phyloP scores from a whole-genome alignment of 345 rosid species.

The Erysimum cheiranthoides region DNA sequence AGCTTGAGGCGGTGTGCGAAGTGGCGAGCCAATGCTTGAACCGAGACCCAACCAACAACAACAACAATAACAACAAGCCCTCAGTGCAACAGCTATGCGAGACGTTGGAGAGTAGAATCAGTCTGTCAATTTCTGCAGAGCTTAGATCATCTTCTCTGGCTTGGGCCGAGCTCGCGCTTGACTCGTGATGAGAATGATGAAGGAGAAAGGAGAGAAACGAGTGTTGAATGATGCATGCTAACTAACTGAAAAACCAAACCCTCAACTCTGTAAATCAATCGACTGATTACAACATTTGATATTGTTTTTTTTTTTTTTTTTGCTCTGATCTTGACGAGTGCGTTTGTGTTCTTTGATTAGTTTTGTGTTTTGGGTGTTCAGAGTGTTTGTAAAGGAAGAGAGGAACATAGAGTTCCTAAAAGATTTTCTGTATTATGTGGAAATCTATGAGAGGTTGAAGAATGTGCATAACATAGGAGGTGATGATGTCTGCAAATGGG shows the following conservation, averaged over 20 bases:
- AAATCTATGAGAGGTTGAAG: constrained; percentile 20
- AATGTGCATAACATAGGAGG: background rate
- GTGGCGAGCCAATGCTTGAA: constrained; percentile 71
- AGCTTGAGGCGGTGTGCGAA: constrained; percentile 80
- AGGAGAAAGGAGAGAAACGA: background rate
- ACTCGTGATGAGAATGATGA: constrained; percentile 54
- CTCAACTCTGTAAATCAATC: constrained; percentile 43
- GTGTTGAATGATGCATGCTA: constrained; percentile 38
- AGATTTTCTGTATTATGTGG: constrained; percentile 32
- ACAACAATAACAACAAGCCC: constrained; percentile 46
- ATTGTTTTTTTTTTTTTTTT: background rate
- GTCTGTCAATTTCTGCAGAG: constrained; percentile 72
- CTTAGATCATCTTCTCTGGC: constrained; percentile 87
- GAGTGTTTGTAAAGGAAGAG: constrained; percentile 43
- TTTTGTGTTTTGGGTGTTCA: constrained; percentile 26
- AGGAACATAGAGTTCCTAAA: constrained; percentile 35
- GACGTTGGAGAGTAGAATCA: constrained; percentile 72
- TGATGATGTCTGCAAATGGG: too few relatives aligned
- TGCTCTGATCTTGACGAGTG: constrained; percentile 32
- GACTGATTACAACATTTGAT: constrained; percentile 36
- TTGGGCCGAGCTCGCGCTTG: constrained; percentile 95
- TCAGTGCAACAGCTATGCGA: constrained; percentile 70
- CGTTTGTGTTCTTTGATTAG: constrained; percentile 37
- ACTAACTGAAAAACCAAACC: constrained; percentile 41
- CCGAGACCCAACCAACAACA: constrained; percentile 54